These are phyloP conservation scores for Thraustochytrium sp. DNA, from an alignment of 352 stramenopile species.

Conservation along the genomic window DNA sequence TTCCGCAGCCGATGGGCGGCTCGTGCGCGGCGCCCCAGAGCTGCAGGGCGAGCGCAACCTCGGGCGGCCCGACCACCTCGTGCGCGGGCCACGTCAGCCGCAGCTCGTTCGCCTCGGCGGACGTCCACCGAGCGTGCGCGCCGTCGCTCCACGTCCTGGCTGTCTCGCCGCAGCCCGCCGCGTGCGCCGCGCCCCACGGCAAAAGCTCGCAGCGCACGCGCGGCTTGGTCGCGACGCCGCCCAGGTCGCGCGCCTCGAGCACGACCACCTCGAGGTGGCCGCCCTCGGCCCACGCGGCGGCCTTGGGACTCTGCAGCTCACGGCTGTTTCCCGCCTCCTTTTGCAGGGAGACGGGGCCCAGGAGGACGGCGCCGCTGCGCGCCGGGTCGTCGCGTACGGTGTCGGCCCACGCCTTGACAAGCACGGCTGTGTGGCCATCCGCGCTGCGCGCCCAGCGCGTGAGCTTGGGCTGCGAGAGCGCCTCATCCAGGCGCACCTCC, in stretches of 20 bases:
- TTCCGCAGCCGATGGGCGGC: background rate
- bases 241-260: background rate
- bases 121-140: background rate
- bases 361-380: background rate
- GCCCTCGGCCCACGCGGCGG: no score
- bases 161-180: background rate
- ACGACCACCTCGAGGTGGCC: no score
- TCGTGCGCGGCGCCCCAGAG: background rate
- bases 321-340: no score
- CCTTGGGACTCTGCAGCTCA: no score
- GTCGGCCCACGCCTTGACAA: slow-evolving; percentile 1
- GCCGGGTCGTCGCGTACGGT: background rate
- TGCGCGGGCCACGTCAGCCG: background rate
- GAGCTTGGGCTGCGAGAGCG: background rate
- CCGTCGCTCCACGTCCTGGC: background rate
- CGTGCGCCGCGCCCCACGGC: background rate
- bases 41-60: no score
- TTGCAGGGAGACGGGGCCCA: background rate
- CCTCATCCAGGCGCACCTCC: background rate
- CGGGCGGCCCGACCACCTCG: no score
- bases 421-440: background rate
- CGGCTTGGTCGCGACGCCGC: background rate
- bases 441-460: background rate
- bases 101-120: background rate
- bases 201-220: background rate